A percentile compares a stretch with the other conserved stretches of the same genome.
These are phyloP conservation scores for Candida lessepsii DNA, from an alignment of 805 yeast genomes.

Conservation along the genomic window DNA sequence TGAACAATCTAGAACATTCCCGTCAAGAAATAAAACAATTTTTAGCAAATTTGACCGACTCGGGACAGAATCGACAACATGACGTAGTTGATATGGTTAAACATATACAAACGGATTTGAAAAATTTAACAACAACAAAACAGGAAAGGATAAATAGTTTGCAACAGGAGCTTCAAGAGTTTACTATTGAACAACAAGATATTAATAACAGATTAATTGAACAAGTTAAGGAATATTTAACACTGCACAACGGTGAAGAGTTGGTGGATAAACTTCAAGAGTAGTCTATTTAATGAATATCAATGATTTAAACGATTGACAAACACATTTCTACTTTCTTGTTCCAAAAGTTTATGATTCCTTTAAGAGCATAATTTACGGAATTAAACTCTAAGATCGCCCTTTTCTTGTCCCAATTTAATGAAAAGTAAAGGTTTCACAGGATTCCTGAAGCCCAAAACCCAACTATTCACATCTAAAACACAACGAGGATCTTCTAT, in stretches of 20 bases:
- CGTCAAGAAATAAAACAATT: background rate
- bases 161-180: background rate
- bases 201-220: slow-evolving; percentile 3
- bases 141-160: background rate
- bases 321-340: too few species aligned
- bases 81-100: slow-evolving; percentile 3
- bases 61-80: background rate
- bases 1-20: background rate
- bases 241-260: background rate
- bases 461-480: too few species aligned
- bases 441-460: too few species aligned
- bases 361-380: too few species aligned
- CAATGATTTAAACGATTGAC: too few species aligned
- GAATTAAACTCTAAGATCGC: too few species aligned
- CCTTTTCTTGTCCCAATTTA: too few species aligned
- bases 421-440: too few species aligned
- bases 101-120: background rate
- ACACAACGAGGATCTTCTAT: too few species aligned
- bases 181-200: background rate
- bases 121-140: background rate
- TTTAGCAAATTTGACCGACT: background rate
- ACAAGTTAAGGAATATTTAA: background rate
- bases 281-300: too few species aligned
- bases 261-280: background rate
- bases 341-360: too few species aligned